Conservation (phyloP, 1,284 basidiomycete species). For the Neolentinus lepideus region DNA sequence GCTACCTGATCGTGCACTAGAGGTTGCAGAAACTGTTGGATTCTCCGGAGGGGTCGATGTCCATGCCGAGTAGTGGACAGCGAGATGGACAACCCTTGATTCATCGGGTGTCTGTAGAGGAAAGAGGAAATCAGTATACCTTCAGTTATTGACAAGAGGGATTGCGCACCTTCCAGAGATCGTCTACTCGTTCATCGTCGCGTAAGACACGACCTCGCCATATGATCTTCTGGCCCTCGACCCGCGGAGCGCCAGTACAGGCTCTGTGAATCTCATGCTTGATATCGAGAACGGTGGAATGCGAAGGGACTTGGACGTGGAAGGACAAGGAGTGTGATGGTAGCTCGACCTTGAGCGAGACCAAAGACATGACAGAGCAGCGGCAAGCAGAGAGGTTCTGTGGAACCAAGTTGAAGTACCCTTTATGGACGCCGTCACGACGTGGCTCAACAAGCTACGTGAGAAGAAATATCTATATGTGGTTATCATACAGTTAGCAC, state of each 20-base stretch:
- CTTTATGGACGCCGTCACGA: slow-evolving; percentile 4
- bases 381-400: background rate
- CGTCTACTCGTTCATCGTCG: slow-evolving; percentile 57
- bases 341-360: slow-evolving; percentile 61
- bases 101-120: slow-evolving; percentile 54
- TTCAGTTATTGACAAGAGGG: background rate
- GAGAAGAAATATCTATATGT: background rate
- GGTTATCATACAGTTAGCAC: background rate
- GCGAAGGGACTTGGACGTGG: slow-evolving; percentile 39
- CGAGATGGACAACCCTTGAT: slow-evolving; percentile 59
- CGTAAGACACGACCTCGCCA: slow-evolving; percentile 62
- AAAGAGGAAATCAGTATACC: slow-evolving; percentile 10
- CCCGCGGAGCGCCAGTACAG: slow-evolving; percentile 59
- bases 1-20: background rate
- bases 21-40: slow-evolving; percentile 1
- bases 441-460: slow-evolving; percentile 1
- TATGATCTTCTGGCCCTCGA: slow-evolving; percentile 66
- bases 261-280: slow-evolving; percentile 55
- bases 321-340: slow-evolving; percentile 69
- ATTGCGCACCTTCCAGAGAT: slow-evolving; percentile 58
- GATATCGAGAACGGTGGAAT: slow-evolving; percentile 50
- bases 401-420: background rate
- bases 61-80: slow-evolving; percentile 74
- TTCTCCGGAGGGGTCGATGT: slow-evolving; percentile 37
- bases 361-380: slow-evolving; percentile 25